Base-by-base conservation (phyloP, 148 eudicot species). In the Drosera capensis region DNA sequence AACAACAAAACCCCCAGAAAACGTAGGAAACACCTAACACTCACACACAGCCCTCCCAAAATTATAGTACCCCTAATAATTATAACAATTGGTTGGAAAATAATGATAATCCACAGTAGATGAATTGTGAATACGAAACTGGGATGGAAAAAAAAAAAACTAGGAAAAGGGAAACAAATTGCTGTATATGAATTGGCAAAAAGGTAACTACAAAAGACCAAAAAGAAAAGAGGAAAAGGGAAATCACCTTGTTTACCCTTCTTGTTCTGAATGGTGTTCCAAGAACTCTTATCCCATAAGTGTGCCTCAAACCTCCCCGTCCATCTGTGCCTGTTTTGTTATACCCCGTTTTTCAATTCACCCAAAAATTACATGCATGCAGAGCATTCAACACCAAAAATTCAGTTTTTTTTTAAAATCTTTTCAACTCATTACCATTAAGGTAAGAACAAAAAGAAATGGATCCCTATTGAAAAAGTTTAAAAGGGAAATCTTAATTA, bases 281-380 rank as follows among this genome's bases (percentile, higher is more conserved):
- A 81, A 28, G 78, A 71, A 49, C 78, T 72, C 71, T 81, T 86
- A 48, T 86, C 96, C 96, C 96, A 86, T 55, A 86, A 68, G 62
- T 86, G 96, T 55, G 96, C 93, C 71, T 86, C 96, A 69, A 68
- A 86, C 61, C 96, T 62, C 23, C 96, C 93, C 0, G 96, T 86
- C 93, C 87, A 86, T 5, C 96, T 65, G 63, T 86, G 96, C 68
- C 96, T 86, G 41, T 2, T 34, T 4, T 4, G n/a, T n/a, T n/a
- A n/a, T n/a, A n/a, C n/a, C n/a, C n/a, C n/a, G n/a, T n/a, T n/a
- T n/a, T n/a, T n/a, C 13, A 5, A 2, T 4, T 2, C 3, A 5
- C 2, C 38, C 38, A 13, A 34, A 34, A 34, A 4, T 11, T 13
- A 4, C 5, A 5, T 9, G 14, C 38, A 34, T 34, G 38, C 38